A percentile compares a stretch with the other conserved stretches of the same genome.
Evolutionary conservation across 257 asterid species (phyloP).

Genomic region (Nicotiana obtusifolia): DNA sequence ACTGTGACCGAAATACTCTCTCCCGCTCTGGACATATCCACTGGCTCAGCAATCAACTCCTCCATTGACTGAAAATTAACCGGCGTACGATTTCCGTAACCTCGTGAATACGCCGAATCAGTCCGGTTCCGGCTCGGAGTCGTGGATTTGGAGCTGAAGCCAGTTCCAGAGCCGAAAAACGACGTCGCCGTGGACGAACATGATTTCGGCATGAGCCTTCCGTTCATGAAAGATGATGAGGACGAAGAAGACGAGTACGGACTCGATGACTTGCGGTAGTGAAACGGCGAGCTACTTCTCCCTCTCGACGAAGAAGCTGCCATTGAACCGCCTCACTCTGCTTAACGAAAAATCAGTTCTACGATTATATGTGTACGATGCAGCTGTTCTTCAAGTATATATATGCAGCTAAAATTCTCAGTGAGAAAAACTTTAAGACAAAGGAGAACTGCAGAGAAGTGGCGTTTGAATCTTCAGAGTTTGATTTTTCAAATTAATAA

Average conservation of each 20-base stretch:
- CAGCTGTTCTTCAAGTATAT: not conserved
- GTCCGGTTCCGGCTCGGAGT: conserved; percentile 40
- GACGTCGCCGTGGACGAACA: conserved; percentile 64
- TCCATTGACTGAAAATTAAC: conserved; percentile 59
- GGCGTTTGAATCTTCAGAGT: conserved; percentile 12
- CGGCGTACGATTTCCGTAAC: conserved; percentile 39
- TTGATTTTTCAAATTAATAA: not conserved
- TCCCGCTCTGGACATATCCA: conserved; percentile 60
- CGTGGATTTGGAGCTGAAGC: conserved; percentile 57
- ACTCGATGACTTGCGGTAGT: conserved; percentile 59
- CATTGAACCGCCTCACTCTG: conserved; percentile 33
- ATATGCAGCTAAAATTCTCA: not conserved
- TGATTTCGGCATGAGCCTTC: conserved; percentile 56
- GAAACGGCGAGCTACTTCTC: conserved; percentile 76
- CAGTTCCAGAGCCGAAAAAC: conserved; percentile 39
- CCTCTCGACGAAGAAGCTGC: conserved; percentile 89
- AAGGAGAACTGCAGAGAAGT: not conserved
- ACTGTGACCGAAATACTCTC: conserved; percentile 94
- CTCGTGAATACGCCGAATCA: conserved; percentile 36
- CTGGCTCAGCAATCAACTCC: conserved; percentile 58
- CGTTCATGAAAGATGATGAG: conserved; percentile 75
- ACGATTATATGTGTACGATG: not conserved
- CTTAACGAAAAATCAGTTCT: not conserved
- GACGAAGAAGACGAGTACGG: conserved; percentile 88
- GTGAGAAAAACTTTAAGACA: not conserved